A percentile compares a stretch with the other conserved stretches of the same genome.
Conservation (phyloP, 345 rosid species). For the Balakata baccata region DNA sequence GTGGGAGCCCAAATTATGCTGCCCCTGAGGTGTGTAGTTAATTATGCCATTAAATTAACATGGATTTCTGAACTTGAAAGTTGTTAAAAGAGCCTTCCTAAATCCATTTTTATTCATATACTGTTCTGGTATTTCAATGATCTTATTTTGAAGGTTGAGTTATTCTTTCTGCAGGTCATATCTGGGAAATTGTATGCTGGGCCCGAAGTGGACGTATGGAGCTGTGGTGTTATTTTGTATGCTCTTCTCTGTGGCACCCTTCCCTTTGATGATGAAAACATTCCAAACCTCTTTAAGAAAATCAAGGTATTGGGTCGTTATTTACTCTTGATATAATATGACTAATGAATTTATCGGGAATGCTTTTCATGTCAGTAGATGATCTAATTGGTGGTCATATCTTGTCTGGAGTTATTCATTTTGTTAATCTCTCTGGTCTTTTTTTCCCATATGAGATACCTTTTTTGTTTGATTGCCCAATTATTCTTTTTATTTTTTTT, state of each 20-base stretch:
- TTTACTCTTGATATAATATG: background rate
- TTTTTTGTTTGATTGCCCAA: no score
- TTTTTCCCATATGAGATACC: no score
- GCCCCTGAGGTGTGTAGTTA: constrained; percentile 70
- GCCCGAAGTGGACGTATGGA: constrained; percentile 98
- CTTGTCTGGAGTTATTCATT: background rate
- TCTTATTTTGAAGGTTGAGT: constrained; percentile 5
- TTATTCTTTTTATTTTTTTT: no score
- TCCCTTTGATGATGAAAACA: constrained; percentile 92
- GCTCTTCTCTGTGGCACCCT: constrained; percentile 94
- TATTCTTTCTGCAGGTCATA: constrained; percentile 53
- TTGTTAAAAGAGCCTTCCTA: background rate
- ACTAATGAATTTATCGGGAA: background rate
- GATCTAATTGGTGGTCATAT: background rate
- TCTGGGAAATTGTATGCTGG: constrained; percentile 89
- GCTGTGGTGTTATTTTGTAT: constrained; percentile 94
- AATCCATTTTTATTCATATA: background rate
- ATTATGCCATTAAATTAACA: background rate
- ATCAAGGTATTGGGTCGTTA: constrained; percentile 54
- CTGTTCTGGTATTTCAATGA: background rate
- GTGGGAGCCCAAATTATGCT: constrained; percentile 98
- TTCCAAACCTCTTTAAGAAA: constrained; percentile 85
- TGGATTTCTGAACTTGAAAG: constrained; percentile 9
- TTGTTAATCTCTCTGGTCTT: no score
- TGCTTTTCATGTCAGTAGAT: constrained; percentile 1